Conservation (phyloP, 495 filamentous ascomycete genomes). For the Podospora pseudopauciseta region DNA sequence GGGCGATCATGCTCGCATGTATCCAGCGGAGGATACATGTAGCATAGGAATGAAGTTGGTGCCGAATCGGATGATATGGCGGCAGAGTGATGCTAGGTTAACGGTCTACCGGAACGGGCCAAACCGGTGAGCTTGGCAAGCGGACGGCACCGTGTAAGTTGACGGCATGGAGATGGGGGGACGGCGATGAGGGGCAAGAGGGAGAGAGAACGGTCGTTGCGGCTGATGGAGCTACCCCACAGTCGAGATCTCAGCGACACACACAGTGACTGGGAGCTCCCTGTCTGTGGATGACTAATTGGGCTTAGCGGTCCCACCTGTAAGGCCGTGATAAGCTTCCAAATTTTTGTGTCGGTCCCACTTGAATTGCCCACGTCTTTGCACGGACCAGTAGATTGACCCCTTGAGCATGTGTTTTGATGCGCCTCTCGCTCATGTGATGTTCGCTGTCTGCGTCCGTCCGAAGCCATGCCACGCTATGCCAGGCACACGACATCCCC, state of each 20-base stretch:
- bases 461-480: neutral
- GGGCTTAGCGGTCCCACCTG: neutral
- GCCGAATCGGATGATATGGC: neutral
- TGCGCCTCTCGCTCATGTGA: neutral
- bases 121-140: neutral
- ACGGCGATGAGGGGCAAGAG: neutral
- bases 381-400: neutral
- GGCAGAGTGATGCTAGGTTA: neutral
- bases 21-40: neutral
- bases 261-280: neutral
- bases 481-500: neutral
- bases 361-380: neutral
- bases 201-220: neutral
- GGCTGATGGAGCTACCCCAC: neutral
- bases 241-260: neutral
- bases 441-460: neutral
- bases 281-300: neutral
- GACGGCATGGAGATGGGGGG: neutral
- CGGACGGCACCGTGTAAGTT: neutral
- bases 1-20: neutral
- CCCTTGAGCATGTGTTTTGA: neutral
- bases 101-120: neutral
- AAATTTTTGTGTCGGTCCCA: neutral
- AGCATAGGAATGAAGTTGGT: neutral
- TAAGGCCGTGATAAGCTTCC: neutral